Percentiles rank a stretch among this genome's conserved stretches.
Conservation (phyloP, 805 yeast genomes). For the Zygotorulaspora chibaensis region DNA sequence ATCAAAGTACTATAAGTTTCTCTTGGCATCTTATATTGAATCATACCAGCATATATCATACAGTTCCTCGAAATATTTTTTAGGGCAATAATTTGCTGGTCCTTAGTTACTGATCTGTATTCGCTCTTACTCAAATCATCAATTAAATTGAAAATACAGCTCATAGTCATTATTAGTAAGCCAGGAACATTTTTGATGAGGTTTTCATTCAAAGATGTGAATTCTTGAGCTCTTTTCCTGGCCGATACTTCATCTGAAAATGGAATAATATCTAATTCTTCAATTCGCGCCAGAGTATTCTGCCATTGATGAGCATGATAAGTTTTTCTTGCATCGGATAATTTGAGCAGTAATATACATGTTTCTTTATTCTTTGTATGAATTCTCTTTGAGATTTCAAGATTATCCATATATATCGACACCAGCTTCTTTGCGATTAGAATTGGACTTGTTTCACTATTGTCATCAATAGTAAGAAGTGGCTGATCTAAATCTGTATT, state of each 20-base stretch:
- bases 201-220: constrained; percentile 59
- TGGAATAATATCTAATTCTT: constrained; percentile 64
- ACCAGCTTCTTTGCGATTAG: constrained; percentile 37
- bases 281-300: constrained; percentile 51
- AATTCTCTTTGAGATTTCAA: constrained; percentile 54
- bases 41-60: constrained; percentile 93
- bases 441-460: constrained; percentile 42
- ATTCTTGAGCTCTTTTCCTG: constrained; percentile 66
- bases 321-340: constrained; percentile 62
- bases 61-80: constrained; percentile 72
- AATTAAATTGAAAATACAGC: constrained; percentile 59
- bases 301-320: constrained; percentile 58
- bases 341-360: constrained; percentile 56
- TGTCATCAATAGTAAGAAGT: constrained; percentile 37
- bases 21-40: constrained; percentile 85
- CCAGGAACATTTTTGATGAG: constrained; percentile 77
- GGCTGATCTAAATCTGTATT: constrained; percentile 65
- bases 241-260: constrained; percentile 52
- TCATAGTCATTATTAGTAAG: constrained; percentile 75
- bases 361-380: constrained; percentile 57
- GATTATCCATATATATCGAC: constrained; percentile 45
- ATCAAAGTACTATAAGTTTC: constrained; percentile 72
- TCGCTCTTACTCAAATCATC: constrained; percentile 38
- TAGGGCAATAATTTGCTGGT: constrained; percentile 52
- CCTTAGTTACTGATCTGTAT: constrained; percentile 45